These are phyloP conservation scores for Phylloboletellus chloephorus DNA, from an alignment of 1,284 basidiomycete species.

Conservation along the genomic window DNA sequence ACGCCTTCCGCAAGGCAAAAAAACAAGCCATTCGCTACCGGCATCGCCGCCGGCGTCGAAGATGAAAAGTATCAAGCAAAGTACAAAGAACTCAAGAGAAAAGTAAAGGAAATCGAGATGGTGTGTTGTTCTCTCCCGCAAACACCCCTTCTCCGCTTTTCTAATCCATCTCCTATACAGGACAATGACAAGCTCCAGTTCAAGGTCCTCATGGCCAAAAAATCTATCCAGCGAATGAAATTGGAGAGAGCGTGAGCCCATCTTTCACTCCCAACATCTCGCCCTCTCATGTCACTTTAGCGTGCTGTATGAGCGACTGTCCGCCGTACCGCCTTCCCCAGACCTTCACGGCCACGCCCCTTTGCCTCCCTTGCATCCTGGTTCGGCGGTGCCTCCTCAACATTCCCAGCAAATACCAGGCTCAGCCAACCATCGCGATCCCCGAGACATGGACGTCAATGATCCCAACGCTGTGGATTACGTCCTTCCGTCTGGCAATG, in stretches of 20 bases:
- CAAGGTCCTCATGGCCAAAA: conserved; percentile 77
- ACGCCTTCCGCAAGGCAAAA: conserved; percentile 42
- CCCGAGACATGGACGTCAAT: conserved; percentile 38
- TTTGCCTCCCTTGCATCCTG: conserved; percentile 36
- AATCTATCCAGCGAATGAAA: conserved; percentile 83
- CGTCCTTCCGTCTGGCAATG: conserved; percentile 39
- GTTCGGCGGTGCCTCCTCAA: conserved; percentile 32
- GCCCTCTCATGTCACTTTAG: conserved; percentile 38
- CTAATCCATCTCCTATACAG: conserved; percentile 34
- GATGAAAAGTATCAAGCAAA: conserved; percentile 86
- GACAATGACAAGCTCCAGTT: conserved; percentile 85
- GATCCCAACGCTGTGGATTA: conserved; percentile 46
- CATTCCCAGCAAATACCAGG: conserved; percentile 33
- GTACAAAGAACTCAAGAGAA: conserved; percentile 85
- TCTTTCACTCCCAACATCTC: conserved; percentile 17
- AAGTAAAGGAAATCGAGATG: conserved; percentile 82
- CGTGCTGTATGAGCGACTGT: conserved; percentile 72
- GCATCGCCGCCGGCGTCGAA: conserved; percentile 75
- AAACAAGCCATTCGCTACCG: conserved; percentile 48
- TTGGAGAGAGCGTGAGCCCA: conserved; percentile 80
- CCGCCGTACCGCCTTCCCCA: conserved; percentile 52
- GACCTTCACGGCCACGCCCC: conserved; percentile 40
- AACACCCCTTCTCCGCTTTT: neutral
- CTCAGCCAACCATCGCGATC: conserved; percentile 37
- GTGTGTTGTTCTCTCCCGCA: conserved; percentile 41